These are phyloP conservation scores for Cryptosporidium bovis DNA, from an alignment of 169 alveolate genomes.

Conservation along the genomic window DNA sequence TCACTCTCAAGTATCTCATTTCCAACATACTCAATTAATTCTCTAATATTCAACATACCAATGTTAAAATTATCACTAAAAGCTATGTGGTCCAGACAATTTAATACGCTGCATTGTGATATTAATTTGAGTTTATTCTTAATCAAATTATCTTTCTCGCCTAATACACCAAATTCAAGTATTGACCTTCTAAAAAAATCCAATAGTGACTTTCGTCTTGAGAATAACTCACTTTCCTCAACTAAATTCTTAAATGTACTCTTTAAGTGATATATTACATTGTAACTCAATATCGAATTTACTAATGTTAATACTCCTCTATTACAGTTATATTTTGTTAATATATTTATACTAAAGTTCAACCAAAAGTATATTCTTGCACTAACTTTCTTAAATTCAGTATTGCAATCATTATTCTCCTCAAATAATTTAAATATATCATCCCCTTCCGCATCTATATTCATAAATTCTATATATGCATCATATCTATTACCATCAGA, in stretches of 20 bases:
- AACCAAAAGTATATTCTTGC: constrained; percentile 35
- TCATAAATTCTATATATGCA: constrained; percentile 15
- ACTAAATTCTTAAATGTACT: neutral
- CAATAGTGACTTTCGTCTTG: neutral
- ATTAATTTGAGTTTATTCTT: neutral
- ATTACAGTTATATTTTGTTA: constrained; percentile 36
- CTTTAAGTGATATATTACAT: constrained; percentile 30
- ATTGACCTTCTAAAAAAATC: constrained; percentile 8
- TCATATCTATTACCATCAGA: constrained; percentile 51
- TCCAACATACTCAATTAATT: constrained; percentile 14
- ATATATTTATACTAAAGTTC: constrained; percentile 10
- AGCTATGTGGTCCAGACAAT: constrained; percentile 33
- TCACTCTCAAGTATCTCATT: neutral
- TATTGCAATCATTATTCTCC: neutral
- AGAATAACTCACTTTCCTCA: neutral
- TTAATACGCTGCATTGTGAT: constrained; percentile 13
- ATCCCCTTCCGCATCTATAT: neutral
- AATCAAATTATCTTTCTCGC: neutral
- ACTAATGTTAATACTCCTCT: constrained; percentile 37
- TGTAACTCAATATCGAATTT: neutral
- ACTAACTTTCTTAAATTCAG: neutral
- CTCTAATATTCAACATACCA: neutral
- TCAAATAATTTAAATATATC: neutral
- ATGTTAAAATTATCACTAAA: neutral
- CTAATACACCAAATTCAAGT: neutral